phyloP scores from a whole-genome alignment of 495 filamentous ascomycete species.

The Polyplosphaeria fusca region DNA sequence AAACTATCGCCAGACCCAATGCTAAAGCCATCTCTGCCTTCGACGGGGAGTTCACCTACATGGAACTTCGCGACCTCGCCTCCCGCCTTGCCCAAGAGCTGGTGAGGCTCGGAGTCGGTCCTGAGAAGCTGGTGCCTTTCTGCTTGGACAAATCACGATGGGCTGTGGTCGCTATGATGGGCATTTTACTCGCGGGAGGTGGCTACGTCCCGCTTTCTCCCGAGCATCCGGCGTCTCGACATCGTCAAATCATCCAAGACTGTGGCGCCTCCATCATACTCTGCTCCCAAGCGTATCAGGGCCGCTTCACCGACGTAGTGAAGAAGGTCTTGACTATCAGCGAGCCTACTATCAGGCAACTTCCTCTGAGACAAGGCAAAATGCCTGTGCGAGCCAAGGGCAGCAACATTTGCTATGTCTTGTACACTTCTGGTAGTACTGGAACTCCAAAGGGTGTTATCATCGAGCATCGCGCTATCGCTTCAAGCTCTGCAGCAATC shows the following conservation, averaged over 20 bases:
- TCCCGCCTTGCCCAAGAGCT: constrained; percentile 40
- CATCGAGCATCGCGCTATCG: constrained; percentile 36
- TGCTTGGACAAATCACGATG: constrained; percentile 57
- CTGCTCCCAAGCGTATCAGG: constrained; percentile 44
- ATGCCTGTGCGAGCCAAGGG: constrained; percentile 27
- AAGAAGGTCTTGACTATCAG: constrained; percentile 46
- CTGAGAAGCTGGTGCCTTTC: constrained; percentile 50
- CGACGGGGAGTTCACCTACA: constrained; percentile 41
- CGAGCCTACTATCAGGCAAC: constrained; percentile 43
- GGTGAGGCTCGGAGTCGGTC: constrained; percentile 34
- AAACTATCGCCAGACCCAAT: constrained; percentile 25
- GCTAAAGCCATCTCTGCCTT: constrained; percentile 32
- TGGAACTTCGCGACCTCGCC: constrained; percentile 39
- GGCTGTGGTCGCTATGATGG: constrained; percentile 52
- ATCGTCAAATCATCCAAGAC: constrained; percentile 45
- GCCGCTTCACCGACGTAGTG: constrained; percentile 42
- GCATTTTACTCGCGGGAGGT: constrained; percentile 53
- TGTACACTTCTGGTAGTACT: constrained; percentile 52
- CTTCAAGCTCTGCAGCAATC: constrained; percentile 19
- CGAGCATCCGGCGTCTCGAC: constrained; percentile 51
- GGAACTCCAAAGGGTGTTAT: constrained; percentile 45
- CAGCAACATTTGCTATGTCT: constrained; percentile 49
- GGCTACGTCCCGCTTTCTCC: constrained; percentile 59
- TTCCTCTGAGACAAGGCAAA: constrained; percentile 30
- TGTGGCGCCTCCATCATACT: constrained; percentile 46